phyloP scores from a whole-genome alignment of 73 alveolate genomes.

The Loxodes magnus region DNA sequence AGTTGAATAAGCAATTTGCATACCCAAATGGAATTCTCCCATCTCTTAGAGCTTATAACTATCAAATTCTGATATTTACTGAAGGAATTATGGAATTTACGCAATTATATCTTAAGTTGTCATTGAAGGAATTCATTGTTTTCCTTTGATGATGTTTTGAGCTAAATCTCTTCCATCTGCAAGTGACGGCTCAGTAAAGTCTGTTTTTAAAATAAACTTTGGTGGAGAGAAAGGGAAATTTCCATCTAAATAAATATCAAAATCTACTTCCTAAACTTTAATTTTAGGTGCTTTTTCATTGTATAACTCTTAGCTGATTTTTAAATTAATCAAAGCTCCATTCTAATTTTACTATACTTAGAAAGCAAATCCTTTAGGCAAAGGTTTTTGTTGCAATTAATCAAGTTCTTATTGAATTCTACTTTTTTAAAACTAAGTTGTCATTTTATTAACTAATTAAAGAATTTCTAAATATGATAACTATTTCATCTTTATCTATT shows the following conservation, averaged over 20 bases:
- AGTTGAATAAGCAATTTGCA: background rate
- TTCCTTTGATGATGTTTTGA: background rate
- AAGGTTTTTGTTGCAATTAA: too few species aligned
- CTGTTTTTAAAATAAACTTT: background rate
- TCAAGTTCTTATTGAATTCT: too few species aligned
- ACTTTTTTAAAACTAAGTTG: too few species aligned
- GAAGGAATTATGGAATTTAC: background rate
- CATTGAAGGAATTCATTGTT: constrained; percentile 1
- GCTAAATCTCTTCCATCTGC: constrained; percentile 10
- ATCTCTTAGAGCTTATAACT: background rate
- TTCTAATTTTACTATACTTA: too few species aligned
- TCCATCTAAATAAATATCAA: constrained; percentile 10
- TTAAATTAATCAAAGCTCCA: too few species aligned
- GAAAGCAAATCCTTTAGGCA: too few species aligned
- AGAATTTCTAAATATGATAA: too few species aligned
- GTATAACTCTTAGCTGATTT: too few species aligned
- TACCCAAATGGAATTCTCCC: constrained; percentile 12
- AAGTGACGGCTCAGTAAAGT: background rate
- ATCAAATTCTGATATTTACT: too few species aligned
- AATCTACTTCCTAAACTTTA: background rate
- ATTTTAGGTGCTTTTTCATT: too few species aligned
- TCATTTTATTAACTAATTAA: too few species aligned
- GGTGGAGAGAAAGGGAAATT: constrained; percentile 10
- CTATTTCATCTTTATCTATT: too few species aligned
- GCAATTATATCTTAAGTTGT: background rate